These are phyloP conservation scores for Colletotrichum karsti DNA, from an alignment of 2,329 filamentous ascomycete species.

Conservation along the genomic window DNA sequence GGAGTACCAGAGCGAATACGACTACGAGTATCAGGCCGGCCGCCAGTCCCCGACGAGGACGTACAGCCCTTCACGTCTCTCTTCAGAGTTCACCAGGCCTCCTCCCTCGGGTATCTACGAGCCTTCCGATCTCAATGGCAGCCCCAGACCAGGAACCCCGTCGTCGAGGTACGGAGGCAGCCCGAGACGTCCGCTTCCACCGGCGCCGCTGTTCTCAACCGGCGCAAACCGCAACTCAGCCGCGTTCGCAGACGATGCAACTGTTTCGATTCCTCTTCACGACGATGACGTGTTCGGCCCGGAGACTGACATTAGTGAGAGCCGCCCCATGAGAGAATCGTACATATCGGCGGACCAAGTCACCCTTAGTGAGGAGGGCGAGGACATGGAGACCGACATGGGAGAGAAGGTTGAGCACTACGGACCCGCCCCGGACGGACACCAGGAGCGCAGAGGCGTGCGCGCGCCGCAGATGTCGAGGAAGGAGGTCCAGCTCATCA, in stretches of 20 bases:
- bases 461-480: constrained; percentile 87
- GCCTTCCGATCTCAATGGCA: constrained; percentile 87
- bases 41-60: constrained; percentile 61
- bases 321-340: constrained; percentile 61
- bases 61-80: constrained; percentile 64
- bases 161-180: constrained; percentile 90
- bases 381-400: constrained; percentile 41
- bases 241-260: constrained; percentile 72
- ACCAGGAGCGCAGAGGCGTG: constrained; percentile 87
- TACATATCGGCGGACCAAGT: constrained; percentile 63
- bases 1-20: constrained; percentile 25
- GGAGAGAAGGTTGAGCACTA: constrained; percentile 79
- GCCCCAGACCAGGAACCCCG: constrained; percentile 88
- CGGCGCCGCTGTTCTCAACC: constrained; percentile 82
- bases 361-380: constrained; percentile 57
- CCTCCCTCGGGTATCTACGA: constrained; percentile 82
- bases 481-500: constrained; percentile 95
- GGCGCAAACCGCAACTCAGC: constrained; percentile 55
- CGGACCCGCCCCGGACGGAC: constrained; percentile 85
- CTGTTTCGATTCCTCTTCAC: constrained; percentile 76
- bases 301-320: constrained; percentile 61
- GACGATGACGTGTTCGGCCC: constrained; percentile 80
- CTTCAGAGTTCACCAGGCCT: constrained; percentile 73
- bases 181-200: constrained; percentile 85
- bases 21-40: constrained; percentile 21